These are phyloP conservation scores for Aspergillus eucalypticola DNA, from an alignment of 2,329 filamentous ascomycete genomes.

Conservation along the genomic window DNA sequence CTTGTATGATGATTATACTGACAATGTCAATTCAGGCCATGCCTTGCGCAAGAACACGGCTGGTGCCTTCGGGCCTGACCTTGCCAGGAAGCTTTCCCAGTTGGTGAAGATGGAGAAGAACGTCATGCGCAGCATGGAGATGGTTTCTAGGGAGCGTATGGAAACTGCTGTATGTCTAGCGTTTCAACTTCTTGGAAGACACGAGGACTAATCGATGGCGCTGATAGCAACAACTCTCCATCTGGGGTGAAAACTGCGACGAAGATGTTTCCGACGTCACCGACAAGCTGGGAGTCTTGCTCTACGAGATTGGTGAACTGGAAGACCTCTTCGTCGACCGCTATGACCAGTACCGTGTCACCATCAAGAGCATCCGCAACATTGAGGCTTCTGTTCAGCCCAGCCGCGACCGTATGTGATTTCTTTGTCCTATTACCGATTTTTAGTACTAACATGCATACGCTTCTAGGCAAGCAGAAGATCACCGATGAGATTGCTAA, in stretches of 20 bases:
- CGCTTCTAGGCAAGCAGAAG: constrained; percentile 82
- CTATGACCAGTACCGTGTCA: constrained; percentile 98
- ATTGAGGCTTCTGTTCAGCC: constrained; percentile 98
- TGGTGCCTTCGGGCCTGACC: constrained; percentile 68
- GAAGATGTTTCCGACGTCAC: constrained; percentile 99
- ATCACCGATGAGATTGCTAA: constrained; percentile 98
- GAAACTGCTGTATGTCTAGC: constrained; percentile 79
- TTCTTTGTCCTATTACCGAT: neutral
- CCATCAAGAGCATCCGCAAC: constrained; percentile 98
- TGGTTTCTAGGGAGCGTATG: constrained; percentile 94
- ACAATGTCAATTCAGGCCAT: constrained; percentile 56
- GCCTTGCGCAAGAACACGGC: constrained; percentile 56
- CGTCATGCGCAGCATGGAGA: constrained; percentile 96
- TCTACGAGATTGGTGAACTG: constrained; percentile 97
- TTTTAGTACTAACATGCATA: constrained; percentile 11
- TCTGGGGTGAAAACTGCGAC: constrained; percentile 94
- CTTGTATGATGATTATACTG: neutral
- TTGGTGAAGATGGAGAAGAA: constrained; percentile 99
- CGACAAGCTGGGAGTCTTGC: constrained; percentile 94
- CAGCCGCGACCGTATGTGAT: constrained; percentile 80
- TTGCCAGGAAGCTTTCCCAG: constrained; percentile 96
- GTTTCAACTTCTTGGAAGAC: too few species aligned
- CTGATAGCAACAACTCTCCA: constrained; percentile 88
- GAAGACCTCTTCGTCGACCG: constrained; percentile 98
- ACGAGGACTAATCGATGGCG: neutral